A percentile compares a stretch with the other conserved stretches of the same genome.
These are phyloP conservation scores for Nigrospora oryzae DNA, from an alignment of 2,329 filamentous ascomycete species.

Conservation along the genomic window DNA sequence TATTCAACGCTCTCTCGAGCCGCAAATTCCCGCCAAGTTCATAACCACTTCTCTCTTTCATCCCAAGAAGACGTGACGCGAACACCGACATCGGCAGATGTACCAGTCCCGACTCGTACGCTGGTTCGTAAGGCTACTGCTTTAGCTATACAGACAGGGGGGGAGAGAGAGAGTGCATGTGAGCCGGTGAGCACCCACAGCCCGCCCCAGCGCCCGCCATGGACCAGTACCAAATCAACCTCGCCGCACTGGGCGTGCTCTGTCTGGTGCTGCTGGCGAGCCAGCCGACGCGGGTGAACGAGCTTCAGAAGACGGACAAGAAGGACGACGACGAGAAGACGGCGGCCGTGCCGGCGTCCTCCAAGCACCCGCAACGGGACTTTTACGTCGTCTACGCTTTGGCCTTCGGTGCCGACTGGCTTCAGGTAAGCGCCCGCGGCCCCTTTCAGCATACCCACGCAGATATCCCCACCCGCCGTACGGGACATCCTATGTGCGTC, in stretches of 20 bases:
- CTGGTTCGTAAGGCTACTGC: too few species aligned
- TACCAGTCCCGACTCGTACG: too few species aligned
- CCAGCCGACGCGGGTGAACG: constrained; percentile 16
- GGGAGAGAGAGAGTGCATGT: background rate
- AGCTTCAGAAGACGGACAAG: constrained; percentile 7
- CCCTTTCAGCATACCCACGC: too few species aligned
- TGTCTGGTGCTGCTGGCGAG: constrained; percentile 14
- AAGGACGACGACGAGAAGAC: constrained; percentile 4
- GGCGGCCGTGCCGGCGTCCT: constrained; percentile 5
- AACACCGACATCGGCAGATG: too few species aligned
- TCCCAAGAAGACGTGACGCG: too few species aligned
- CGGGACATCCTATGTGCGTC: too few species aligned
- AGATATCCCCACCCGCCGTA: too few species aligned
- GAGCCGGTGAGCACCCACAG: constrained; percentile 1
- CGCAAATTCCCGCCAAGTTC: too few species aligned
- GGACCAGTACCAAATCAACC: constrained; percentile 14
- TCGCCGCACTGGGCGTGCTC: constrained; percentile 12
- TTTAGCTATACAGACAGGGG: too few species aligned
- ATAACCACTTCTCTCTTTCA: too few species aligned
- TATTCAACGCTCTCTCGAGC: too few species aligned
- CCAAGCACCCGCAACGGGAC: constrained; percentile 24
- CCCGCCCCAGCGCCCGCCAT: constrained; percentile 1
- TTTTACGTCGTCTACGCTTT: constrained; percentile 35
- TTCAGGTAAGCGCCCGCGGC: constrained; percentile 23
- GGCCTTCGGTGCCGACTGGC: constrained; percentile 35